Percentiles rank a stretch among this genome's conserved stretches.
Evolutionary conservation across 805 yeast genomes (phyloP).

Genomic region (Yamadazyma takamatsuzukensis): DNA sequence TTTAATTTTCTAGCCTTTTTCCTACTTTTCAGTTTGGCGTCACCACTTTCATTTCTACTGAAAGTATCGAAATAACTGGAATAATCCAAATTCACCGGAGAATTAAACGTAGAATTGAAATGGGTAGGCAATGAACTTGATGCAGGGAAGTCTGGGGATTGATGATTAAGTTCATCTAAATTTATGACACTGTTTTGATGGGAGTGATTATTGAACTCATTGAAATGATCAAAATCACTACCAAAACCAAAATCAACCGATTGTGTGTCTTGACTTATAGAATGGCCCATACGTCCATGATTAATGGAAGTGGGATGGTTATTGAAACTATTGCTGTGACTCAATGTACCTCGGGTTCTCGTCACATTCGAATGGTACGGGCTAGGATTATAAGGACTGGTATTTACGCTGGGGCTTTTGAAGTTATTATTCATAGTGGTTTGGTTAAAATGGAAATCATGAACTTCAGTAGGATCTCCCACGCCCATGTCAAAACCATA

Average conservation of each 20-base stretch:
- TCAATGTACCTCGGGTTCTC: too few relatives aligned
- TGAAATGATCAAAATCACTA: conserved; percentile 2
- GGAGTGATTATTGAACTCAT: conserved; percentile 6
- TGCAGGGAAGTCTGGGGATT: conserved; percentile 2
- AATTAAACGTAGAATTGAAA: conserved; percentile 6
- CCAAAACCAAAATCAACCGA: conserved; percentile 8
- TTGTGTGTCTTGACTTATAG: too few relatives aligned
- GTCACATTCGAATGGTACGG: too few relatives aligned
- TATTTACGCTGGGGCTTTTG: too few relatives aligned
- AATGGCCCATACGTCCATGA: too few relatives aligned
- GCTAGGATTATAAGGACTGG: too few relatives aligned
- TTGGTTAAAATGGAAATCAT: too few relatives aligned
- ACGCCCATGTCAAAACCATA: too few relatives aligned
- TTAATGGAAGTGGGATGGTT: too few relatives aligned
- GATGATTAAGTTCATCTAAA: conserved; percentile 8
- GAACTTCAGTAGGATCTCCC: too few relatives aligned
- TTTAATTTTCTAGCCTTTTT: conserved; percentile 7
- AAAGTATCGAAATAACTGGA: conserved; percentile 10
- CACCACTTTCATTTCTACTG: conserved; percentile 6
- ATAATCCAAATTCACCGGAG: conserved; percentile 11
- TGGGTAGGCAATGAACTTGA: conserved; percentile 9
- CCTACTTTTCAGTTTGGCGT: conserved; percentile 9
- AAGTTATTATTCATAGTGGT: too few relatives aligned
- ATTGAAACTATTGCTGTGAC: too few relatives aligned
- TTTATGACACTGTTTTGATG: conserved; percentile 11